Percentiles rank a stretch among this genome's conserved stretches.
phyloP scores from a whole-genome alignment of 2,329 filamentous ascomycete genomes.

The Beauveria sp. region DNA sequence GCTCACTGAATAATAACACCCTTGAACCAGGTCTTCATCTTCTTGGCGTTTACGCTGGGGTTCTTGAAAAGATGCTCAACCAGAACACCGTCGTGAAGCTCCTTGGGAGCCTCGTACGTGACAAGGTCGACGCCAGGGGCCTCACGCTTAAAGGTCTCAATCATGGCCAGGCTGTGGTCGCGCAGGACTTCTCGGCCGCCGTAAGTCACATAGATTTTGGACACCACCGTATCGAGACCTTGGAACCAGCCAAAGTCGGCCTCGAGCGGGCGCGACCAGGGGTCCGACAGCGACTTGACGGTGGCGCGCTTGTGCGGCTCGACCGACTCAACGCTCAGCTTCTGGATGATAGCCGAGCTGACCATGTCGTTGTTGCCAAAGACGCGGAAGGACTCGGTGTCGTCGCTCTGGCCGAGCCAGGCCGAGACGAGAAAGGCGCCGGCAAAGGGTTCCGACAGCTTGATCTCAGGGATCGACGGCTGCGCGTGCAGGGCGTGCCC shows the following conservation, averaged over 20 bases:
- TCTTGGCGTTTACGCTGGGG: slow-evolving; percentile 21
- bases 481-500: slow-evolving; percentile 23
- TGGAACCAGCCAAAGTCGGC: not conserved
- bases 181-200: slow-evolving; percentile 7
- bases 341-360: not conserved
- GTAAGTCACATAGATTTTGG: slow-evolving; percentile 6
- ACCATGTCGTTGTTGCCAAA: slow-evolving; percentile 11
- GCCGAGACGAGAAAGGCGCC: slow-evolving; percentile 25
- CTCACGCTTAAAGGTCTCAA: not conserved
- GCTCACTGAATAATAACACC: slow-evolving; percentile 1
- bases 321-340: not conserved
- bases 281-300: not conserved
- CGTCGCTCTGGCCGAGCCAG: slow-evolving; percentile 13
- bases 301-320: not conserved
- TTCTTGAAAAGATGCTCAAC: slow-evolving; percentile 19
- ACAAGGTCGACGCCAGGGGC: not conserved
- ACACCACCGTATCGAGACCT: not conserved
- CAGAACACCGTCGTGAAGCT: slow-evolving; percentile 22
- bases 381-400: not conserved
- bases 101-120: not conserved
- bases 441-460: slow-evolving; percentile 18
- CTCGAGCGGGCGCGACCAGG: slow-evolving; percentile 8
- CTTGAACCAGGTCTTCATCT: slow-evolving; percentile 26
- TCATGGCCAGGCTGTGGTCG: slow-evolving; percentile 4
- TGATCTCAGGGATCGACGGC: slow-evolving; percentile 13